phyloP scores from a whole-genome alignment of 2,329 filamentous ascomycete species.

The Rutstroemia sp. region DNA sequence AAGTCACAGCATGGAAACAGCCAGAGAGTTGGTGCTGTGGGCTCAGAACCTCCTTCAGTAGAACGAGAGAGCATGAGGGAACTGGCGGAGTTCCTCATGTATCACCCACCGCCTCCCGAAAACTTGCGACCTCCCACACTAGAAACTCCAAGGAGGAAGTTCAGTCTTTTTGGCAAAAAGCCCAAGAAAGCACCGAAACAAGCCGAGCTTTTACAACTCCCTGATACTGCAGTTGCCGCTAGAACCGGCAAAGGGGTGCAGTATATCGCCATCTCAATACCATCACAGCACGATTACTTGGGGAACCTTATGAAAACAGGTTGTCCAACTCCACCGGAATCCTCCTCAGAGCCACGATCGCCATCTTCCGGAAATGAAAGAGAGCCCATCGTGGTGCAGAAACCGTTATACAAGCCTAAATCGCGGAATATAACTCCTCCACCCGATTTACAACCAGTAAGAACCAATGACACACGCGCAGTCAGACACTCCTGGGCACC shows the following conservation, averaged over 20 bases:
- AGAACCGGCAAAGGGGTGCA: conserved; percentile 45
- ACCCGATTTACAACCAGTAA: not conserved
- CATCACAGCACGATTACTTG: conserved; percentile 41
- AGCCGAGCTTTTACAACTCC: conserved; percentile 35
- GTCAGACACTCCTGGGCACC: not conserved
- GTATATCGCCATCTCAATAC: conserved; percentile 56
- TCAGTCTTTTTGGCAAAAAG: conserved; percentile 30
- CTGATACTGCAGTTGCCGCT: conserved; percentile 48
- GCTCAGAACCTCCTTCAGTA: not conserved
- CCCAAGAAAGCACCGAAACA: conserved; percentile 26
- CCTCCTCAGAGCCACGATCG: conserved; percentile 17
- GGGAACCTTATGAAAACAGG: conserved; percentile 13
- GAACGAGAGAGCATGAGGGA: conserved; percentile 26
- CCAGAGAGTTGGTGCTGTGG: not conserved
- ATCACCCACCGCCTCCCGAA: conserved; percentile 39
- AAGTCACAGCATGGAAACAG: not conserved
- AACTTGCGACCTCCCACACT: conserved; percentile 43
- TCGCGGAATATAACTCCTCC: not conserved
- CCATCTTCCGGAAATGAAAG: conserved; percentile 19
- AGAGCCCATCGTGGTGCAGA: not conserved
- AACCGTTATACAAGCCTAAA: no score
- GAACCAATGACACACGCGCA: not conserved
- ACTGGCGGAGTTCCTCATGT: conserved; percentile 43
- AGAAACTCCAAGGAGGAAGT: conserved; percentile 27
- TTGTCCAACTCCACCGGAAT: not conserved